Conservation (phyloP, 1,284 basidiomycete species). For the Cryptococcus sp. region DNA sequence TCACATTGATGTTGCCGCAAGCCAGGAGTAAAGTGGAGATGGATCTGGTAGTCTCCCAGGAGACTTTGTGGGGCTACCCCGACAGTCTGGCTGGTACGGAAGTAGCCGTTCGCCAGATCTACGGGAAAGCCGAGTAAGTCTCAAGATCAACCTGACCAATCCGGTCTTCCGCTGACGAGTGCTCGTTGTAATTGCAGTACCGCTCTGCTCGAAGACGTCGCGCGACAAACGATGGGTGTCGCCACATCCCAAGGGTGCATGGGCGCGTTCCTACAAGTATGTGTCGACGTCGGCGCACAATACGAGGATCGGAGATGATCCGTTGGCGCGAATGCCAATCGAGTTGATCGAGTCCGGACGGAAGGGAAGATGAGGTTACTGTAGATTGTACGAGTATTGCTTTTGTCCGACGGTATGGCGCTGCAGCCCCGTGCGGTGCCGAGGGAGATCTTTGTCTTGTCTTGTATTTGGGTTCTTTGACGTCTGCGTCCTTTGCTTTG, state of each 20-base stretch:
- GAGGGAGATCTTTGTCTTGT: too few species aligned
- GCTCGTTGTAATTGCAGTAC: slow-evolving; percentile 10
- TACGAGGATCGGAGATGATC: not conserved
- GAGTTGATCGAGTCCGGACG: too few species aligned
- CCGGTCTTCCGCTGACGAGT: not conserved
- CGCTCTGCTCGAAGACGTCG: slow-evolving; percentile 15
- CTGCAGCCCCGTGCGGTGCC: too few species aligned
- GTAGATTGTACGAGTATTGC: too few species aligned
- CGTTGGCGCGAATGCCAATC: too few species aligned
- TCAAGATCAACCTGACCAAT: slow-evolving; percentile 1
- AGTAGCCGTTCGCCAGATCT: slow-evolving; percentile 27
- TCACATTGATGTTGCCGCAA: slow-evolving; percentile 22
- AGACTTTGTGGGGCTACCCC: slow-evolving; percentile 31
- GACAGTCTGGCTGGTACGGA: slow-evolving; percentile 25
- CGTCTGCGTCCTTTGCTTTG: too few species aligned
- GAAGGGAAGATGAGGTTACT: too few species aligned
- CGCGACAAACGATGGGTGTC: slow-evolving; percentile 18
- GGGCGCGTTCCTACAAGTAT: slow-evolving; percentile 32
- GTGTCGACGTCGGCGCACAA: slow-evolving; percentile 21
- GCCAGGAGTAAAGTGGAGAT: slow-evolving; percentile 31
- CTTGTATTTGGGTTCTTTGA: too few species aligned
- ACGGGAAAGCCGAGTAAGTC: slow-evolving; percentile 48
- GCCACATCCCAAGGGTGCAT: slow-evolving; percentile 25
- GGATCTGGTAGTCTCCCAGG: slow-evolving; percentile 21
- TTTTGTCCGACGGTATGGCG: too few species aligned